These are phyloP conservation scores for Backusella sp. DNA, from an alignment of 192 early-diverging fungal species.

Conservation along the genomic window DNA sequence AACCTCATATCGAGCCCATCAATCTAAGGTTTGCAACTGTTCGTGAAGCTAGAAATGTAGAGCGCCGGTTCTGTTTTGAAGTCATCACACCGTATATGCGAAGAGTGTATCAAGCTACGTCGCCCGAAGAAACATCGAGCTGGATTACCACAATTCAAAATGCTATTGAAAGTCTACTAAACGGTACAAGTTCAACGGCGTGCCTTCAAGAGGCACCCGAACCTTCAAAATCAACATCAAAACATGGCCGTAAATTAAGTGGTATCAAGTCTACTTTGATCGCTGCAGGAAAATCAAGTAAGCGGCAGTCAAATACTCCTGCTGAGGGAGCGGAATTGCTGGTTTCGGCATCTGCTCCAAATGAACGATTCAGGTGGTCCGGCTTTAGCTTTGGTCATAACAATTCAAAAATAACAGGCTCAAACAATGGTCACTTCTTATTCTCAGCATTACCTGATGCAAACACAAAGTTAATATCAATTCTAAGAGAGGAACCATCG, in stretches of 20 bases:
- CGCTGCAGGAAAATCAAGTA: neutral
- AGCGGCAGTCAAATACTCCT: constrained; percentile 5
- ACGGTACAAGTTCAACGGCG: constrained; percentile 35
- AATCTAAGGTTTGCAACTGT: constrained; percentile 68
- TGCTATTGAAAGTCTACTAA: constrained; percentile 65
- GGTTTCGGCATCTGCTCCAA: constrained; percentile 5
- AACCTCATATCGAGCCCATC: constrained; percentile 60
- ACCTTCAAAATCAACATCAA: neutral
- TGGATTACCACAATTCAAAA: constrained; percentile 72
- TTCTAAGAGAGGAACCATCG: constrained; percentile 31
- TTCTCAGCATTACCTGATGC: constrained; percentile 8
- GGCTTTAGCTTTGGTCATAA: constrained; percentile 18
- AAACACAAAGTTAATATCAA: constrained; percentile 13
- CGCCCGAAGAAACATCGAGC: constrained; percentile 57
- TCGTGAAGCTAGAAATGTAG: constrained; percentile 59
- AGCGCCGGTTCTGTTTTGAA: constrained; percentile 74
- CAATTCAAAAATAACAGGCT: neutral
- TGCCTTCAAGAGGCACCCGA: neutral
- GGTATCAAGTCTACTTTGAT: constrained; percentile 5
- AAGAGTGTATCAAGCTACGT: constrained; percentile 69
- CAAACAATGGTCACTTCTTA: neutral
- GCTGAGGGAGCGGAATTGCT: constrained; percentile 6
- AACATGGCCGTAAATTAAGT: constrained; percentile 11
- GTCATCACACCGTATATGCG: constrained; percentile 60
- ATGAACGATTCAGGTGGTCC: constrained; percentile 17